Evolutionary conservation across 257 asterid species (phyloP).

Genomic region (Solanum pinnatisectum): DNA sequence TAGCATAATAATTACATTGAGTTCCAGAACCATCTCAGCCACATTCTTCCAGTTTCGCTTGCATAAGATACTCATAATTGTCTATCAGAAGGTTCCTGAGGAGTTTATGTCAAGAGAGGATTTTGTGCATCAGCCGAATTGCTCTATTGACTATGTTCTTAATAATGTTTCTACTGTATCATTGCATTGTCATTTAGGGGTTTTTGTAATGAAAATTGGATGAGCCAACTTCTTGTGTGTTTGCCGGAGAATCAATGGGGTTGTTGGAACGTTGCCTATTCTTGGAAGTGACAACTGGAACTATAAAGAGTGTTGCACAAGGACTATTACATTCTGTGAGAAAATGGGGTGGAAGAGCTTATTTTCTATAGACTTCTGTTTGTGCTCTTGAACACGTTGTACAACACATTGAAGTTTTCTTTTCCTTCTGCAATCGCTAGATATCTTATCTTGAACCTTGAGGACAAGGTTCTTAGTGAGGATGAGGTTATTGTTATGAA

Average conservation of each 20-base stretch:
- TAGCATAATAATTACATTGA: background rate
- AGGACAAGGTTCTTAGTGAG: background rate
- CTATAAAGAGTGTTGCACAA: background rate
- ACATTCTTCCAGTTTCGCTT: background rate
- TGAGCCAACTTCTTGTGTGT: background rate
- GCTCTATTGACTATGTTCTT: background rate
- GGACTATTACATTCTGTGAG: background rate
- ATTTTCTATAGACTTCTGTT: background rate
- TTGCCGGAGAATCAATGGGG: background rate
- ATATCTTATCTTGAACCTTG: background rate
- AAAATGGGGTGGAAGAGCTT: background rate
- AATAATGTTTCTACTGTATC: background rate
- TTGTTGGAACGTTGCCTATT: background rate
- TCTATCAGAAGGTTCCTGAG: background rate
- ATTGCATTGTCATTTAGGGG: background rate
- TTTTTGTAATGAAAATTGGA: background rate
- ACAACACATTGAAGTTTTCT: background rate
- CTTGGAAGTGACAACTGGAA: background rate
- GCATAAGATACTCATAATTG: background rate
- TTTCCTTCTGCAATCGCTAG: background rate
- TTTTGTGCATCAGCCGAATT: background rate
- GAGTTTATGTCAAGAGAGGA: background rate
- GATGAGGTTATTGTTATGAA: background rate
- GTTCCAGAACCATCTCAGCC: background rate
- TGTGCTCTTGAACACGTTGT: background rate